Evolutionary conservation across 257 asterid genomes (phyloP).

Genomic region (Przewalskia tangutica): DNA sequence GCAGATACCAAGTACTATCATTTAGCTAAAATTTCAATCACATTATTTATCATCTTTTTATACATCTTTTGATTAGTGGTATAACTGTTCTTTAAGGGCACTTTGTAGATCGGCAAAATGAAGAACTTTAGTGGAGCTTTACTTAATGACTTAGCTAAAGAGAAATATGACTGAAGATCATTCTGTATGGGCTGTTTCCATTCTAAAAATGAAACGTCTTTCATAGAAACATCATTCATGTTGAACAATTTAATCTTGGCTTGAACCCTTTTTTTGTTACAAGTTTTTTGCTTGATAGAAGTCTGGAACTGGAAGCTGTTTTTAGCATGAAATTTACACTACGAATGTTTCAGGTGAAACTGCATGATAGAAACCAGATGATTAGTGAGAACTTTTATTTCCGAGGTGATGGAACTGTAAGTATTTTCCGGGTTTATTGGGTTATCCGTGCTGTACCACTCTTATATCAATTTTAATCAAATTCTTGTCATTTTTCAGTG

Average conservation of each 20-base stretch:
- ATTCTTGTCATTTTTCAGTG: conserved; percentile 28
- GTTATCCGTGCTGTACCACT: background rate
- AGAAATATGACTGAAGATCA: background rate
- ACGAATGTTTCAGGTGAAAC: conserved; percentile 47
- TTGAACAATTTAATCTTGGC: background rate
- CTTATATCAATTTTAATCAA: background rate
- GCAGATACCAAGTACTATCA: background rate
- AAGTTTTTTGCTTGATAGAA: conserved; percentile 5
- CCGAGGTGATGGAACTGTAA: conserved; percentile 81
- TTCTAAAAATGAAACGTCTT: background rate
- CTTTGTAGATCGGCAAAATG: background rate
- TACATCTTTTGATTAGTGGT: background rate
- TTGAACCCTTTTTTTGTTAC: background rate
- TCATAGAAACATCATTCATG: background rate
- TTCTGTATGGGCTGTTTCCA: background rate
- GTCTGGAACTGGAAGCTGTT: conserved; percentile 4
- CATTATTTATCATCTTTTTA: background rate
- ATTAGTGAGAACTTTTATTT: conserved; percentile 59
- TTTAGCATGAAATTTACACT: conserved; percentile 8
- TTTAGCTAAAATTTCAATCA: background rate
- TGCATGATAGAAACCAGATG: conserved; percentile 59
- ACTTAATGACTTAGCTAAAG: background rate
- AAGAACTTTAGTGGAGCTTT: background rate
- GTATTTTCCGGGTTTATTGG: conserved; percentile 12
- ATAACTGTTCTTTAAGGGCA: background rate